Conservation (phyloP, 352 stramenopile species). For the Phytophthora europaea region DNA sequence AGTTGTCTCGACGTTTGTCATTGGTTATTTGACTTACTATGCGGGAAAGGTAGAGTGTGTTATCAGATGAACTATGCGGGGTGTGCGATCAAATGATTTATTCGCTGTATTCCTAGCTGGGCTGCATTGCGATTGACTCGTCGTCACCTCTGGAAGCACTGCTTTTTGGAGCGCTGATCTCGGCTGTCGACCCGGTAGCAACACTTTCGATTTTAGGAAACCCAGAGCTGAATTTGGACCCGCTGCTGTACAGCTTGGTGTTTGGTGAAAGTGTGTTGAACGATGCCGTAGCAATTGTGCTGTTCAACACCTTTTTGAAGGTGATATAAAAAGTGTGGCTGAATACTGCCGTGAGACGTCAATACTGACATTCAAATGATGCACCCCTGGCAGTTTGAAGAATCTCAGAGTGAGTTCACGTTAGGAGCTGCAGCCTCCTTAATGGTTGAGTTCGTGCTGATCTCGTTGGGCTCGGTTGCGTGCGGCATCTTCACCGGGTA, state of each 20-base stretch:
- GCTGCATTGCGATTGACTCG: slow-evolving; percentile 90
- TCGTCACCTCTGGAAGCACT: slow-evolving; percentile 95
- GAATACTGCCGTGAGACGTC: background rate
- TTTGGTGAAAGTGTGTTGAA: slow-evolving; percentile 99
- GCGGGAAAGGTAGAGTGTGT: slow-evolving; percentile 55
- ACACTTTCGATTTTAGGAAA: slow-evolving; percentile 97
- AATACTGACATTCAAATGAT: background rate
- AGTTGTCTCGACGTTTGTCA: slow-evolving; percentile 97
- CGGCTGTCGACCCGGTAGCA: slow-evolving; percentile 96
- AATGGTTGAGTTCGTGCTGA: slow-evolving; percentile 79
- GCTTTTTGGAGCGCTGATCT: slow-evolving; percentile 97
- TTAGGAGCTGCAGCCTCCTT: slow-evolving; percentile 64
- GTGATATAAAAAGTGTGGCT: slow-evolving; percentile 34
- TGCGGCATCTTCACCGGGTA: slow-evolving; percentile 82
- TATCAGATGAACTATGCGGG: background rate
- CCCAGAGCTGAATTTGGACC: slow-evolving; percentile 92
- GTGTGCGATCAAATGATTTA: background rate
- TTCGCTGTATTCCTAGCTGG: slow-evolving; percentile 39
- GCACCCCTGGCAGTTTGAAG: slow-evolving; percentile 57
- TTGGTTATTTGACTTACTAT: slow-evolving; percentile 95
- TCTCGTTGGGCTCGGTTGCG: slow-evolving; percentile 83
- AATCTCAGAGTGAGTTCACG: slow-evolving; percentile 84
- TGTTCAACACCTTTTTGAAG: slow-evolving; percentile 97
- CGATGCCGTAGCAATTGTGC: slow-evolving; percentile 97
- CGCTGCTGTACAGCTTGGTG: slow-evolving; percentile 92